A percentile compares a stretch with the other conserved stretches of the same genome.
These are phyloP conservation scores for Mycena rebaudengoi DNA, from an alignment of 768 basidiomycete genomes.

Conservation along the genomic window DNA sequence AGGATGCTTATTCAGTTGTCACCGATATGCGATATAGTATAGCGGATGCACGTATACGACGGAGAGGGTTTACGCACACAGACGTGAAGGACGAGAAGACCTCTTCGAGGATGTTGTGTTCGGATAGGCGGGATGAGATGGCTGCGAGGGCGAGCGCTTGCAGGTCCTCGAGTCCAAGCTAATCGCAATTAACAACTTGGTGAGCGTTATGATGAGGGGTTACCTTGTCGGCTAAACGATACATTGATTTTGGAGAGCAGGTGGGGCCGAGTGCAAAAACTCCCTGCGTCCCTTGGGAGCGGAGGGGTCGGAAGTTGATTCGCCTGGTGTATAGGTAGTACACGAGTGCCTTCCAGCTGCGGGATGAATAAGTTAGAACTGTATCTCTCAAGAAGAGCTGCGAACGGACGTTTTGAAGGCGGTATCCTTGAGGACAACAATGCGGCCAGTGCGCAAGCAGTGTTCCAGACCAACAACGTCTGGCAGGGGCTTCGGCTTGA, in stretches of 20 bases:
- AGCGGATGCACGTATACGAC: neutral
- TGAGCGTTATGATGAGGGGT: neutral
- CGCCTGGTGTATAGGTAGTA: slow-evolving; percentile 49
- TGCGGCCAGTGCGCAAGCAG: slow-evolving; percentile 10
- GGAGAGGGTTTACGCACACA: slow-evolving; percentile 16
- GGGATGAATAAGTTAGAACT: too few relatives aligned
- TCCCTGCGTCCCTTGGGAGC: slow-evolving; percentile 24
- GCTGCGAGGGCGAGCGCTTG: slow-evolving; percentile 25
- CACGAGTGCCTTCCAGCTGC: slow-evolving; percentile 48
- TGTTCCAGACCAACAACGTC: too few relatives aligned
- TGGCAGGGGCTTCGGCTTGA: too few relatives aligned
- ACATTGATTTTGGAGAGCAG: slow-evolving; percentile 56
- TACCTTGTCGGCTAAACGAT: slow-evolving; percentile 50
- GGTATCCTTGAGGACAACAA: slow-evolving; percentile 27
- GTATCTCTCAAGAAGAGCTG: too few relatives aligned
- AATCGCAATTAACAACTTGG: neutral
- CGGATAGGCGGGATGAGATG: slow-evolving; percentile 26
- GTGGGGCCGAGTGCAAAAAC: neutral
- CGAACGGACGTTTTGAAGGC: slow-evolving; percentile 32
- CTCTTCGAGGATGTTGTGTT: slow-evolving; percentile 34
- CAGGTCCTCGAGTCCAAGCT: slow-evolving; percentile 32
- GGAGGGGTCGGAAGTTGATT: slow-evolving; percentile 41
- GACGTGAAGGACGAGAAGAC: slow-evolving; percentile 36
- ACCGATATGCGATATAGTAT: neutral
- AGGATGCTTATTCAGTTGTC: too few relatives aligned